Evolutionary conservation across 371 early-diverging fungal genomes (phyloP), one percentile per base, ranked within the genome.

Genomic region (Mucor sp.): DNA sequence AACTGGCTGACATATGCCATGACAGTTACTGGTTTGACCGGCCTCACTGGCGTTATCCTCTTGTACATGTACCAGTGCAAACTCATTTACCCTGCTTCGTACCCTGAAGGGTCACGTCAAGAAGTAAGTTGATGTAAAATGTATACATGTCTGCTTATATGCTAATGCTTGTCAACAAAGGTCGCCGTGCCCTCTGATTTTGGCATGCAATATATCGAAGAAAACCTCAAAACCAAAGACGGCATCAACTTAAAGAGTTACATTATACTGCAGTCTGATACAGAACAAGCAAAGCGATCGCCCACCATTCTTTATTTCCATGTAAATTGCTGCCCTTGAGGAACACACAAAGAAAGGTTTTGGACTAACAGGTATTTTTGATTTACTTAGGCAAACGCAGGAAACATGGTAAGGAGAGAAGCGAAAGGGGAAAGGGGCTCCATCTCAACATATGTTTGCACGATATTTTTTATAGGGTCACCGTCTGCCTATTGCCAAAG

Each of bases 261-360:
- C 72, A 71, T 93, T 60, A 95, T 96, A 71, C 77, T 85, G 63
- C 81, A 84, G 50, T 71, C 70, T 0, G 77, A 83, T 33, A 85
- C 86, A 56, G 82, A 81, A 25, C 78, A 80, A 48, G 87, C 89
- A 19, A 83, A 79, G 56, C 66, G 63, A 21, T 83, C 87, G 25
- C 89, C 93, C 25, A 94, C 97, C 0, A 77, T 97, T 55, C 72
- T 97, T 11, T 96, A 93, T 68, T 91, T 91, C 68, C 98, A 96
- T 75, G 95, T 85, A 81, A 81, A 3, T 11, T 53, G 41, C 41
- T 41, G 41, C 41, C 41, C 41, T 53, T 19, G 27, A 53, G 6
- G 53, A 27, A 53, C 12, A 53, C 6, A 27, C 14, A 53, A 14
- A 53, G 15, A 58, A 30, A 30, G 30, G 30, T 6, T 4, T 4